phyloP scores from a whole-genome alignment of 306 rosid species.

The Albizia julibrissin region DNA sequence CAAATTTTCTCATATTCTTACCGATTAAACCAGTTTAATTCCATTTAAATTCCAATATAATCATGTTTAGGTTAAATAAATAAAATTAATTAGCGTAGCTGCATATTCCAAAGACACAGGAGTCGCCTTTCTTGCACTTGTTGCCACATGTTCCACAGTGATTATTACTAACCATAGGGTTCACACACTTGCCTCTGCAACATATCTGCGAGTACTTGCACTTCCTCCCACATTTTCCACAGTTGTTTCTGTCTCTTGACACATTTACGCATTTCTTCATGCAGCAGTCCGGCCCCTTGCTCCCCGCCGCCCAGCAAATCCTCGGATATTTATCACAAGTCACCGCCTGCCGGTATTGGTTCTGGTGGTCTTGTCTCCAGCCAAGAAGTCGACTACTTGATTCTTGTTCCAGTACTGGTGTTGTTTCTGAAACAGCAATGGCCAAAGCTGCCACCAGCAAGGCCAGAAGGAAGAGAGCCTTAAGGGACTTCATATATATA shows the following conservation, averaged over 20 bases:
- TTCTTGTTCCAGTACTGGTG: constrained; percentile 24
- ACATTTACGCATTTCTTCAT: constrained; percentile 56
- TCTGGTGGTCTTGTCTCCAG: background rate
- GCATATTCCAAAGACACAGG: constrained; percentile 62
- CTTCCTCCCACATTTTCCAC: constrained; percentile 63
- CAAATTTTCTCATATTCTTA: background rate
- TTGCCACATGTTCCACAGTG: constrained; percentile 65
- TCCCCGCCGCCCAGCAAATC: constrained; percentile 48
- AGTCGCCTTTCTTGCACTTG: constrained; percentile 52
- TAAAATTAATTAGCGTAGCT: constrained; percentile 46
- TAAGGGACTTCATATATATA: constrained; percentile 19
- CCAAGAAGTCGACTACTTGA: constrained; percentile 22
- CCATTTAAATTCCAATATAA: too few relatives aligned
- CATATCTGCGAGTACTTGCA: constrained; percentile 62
- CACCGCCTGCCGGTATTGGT: constrained; percentile 13
- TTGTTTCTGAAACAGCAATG: constrained; percentile 35
- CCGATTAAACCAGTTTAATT: background rate
- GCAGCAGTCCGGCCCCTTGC: constrained; percentile 61
- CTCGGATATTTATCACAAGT: constrained; percentile 56
- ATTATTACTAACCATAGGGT: constrained; percentile 39
- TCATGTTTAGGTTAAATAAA: background rate
- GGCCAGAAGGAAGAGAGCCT: constrained; percentile 30
- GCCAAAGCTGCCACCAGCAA: constrained; percentile 36
- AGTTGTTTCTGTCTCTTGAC: constrained; percentile 49
- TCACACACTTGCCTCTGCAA: constrained; percentile 68